Percentiles rank a stretch among this genome's conserved stretches.
These are phyloP conservation scores for Ganoderma sp. DNA, from an alignment of 1,284 basidiomycete species.

Conservation along the genomic window DNA sequence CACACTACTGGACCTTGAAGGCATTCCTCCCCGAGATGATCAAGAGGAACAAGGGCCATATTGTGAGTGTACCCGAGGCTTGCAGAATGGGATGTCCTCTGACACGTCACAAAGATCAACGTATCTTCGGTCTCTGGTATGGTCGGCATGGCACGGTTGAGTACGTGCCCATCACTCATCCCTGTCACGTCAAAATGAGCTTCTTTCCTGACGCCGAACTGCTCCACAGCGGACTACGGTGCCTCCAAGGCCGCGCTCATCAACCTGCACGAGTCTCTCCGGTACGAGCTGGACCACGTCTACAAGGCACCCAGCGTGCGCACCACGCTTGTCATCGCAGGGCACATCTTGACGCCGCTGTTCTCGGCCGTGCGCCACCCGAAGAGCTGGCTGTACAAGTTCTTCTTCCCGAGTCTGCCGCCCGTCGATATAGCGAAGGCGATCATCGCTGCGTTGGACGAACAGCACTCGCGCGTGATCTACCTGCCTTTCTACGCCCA, in stretches of 20 bases:
- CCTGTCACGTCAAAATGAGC: not conserved
- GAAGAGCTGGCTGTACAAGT: constrained; percentile 58
- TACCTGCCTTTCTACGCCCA: constrained; percentile 77
- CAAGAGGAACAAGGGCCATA: constrained; percentile 77
- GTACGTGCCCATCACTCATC: constrained; percentile 51
- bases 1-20: constrained; percentile 91
- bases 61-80: constrained; percentile 57
- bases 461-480: constrained; percentile 74
- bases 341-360: constrained; percentile 76
- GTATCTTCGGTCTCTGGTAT: constrained; percentile 82
- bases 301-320: constrained; percentile 77
- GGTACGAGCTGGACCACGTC: constrained; percentile 85
- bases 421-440: constrained; percentile 79
- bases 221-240: constrained; percentile 78
- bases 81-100: not conserved
- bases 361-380: constrained; percentile 69
- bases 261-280: constrained; percentile 78
- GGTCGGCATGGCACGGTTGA: constrained; percentile 78
- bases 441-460: constrained; percentile 81
- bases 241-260: constrained; percentile 88
- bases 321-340: constrained; percentile 82
- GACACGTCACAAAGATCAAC: constrained; percentile 60
- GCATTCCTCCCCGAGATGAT: constrained; percentile 94
- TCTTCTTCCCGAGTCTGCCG: constrained; percentile 76
- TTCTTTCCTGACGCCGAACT: constrained; percentile 18